These are phyloP conservation scores for Chrysochromulina parva DNA, from an alignment of 78 protist species.

Conservation along the genomic window DNA sequence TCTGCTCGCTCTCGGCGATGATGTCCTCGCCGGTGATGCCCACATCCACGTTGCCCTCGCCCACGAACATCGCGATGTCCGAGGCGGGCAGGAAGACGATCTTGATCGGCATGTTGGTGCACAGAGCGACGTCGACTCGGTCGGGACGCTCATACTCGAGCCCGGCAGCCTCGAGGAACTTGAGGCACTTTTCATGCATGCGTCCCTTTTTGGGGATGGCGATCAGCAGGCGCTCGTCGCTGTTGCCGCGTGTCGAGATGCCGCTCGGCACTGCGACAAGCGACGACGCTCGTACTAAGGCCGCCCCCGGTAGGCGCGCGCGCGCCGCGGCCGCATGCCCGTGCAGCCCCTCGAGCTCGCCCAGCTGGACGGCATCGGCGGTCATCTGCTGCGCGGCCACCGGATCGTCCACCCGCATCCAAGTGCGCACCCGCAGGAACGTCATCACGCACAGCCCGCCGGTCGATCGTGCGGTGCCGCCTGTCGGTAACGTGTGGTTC, in stretches of 20 bases:
- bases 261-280: too few relatives aligned
- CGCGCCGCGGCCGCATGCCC: constrained; percentile 39
- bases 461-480: constrained; percentile 67
- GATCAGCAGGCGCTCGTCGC: constrained; percentile 28
- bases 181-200: constrained; percentile 33
- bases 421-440: constrained; percentile 62
- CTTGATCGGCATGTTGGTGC: constrained; percentile 50
- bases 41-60: constrained; percentile 61
- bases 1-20: constrained; percentile 42
- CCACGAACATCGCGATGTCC: constrained; percentile 68
- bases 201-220: constrained; percentile 74
- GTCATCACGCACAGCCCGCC: constrained; percentile 68
- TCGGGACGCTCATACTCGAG: background rate
- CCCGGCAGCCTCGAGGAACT: constrained; percentile 29
- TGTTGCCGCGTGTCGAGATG: too few relatives aligned
- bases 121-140: constrained; percentile 65
- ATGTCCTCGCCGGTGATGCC: constrained; percentile 73
- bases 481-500: constrained; percentile 85
- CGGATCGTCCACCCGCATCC: constrained; percentile 32
- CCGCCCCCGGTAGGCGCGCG: too few relatives aligned
- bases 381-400: background rate
- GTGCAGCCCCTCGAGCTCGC: constrained; percentile 45
- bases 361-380: constrained; percentile 20
- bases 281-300: too few relatives aligned
- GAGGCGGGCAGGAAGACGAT: constrained; percentile 78